Conservation (phyloP, 2,329 filamentous ascomycete species). For the Seiridium unicorne region DNA sequence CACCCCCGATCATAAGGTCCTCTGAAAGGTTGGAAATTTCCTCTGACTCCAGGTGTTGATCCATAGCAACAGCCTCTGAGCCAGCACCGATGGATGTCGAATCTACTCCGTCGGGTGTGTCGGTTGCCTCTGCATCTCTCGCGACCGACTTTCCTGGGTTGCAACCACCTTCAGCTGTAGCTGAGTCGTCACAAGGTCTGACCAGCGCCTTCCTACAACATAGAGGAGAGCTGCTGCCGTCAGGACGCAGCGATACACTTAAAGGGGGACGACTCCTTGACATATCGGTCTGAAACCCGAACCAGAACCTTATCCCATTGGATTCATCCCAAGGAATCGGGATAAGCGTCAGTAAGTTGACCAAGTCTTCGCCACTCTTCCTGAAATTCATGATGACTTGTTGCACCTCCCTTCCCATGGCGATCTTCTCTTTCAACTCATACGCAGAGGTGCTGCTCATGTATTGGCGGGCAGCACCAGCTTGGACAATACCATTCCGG, state of each 20-base stretch:
- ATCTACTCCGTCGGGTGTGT: too few relatives aligned
- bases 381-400: constrained; percentile 90
- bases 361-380: constrained; percentile 86
- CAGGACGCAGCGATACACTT: neutral
- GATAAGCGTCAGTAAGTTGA: constrained; percentile 90
- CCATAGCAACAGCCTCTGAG: too few relatives aligned
- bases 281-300: constrained; percentile 89
- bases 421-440: constrained; percentile 76
- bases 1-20: neutral
- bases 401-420: constrained; percentile 70
- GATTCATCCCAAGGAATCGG: constrained; percentile 73
- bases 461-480: constrained; percentile 74
- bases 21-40: neutral
- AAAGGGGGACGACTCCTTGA: neutral
- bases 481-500: constrained; percentile 75
- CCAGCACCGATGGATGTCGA: neutral
- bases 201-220: neutral
- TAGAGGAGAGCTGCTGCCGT: neutral
- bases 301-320: constrained; percentile 74
- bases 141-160: too few relatives aligned
- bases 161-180: neutral
- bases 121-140: neutral
- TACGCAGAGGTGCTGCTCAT: constrained; percentile 79
- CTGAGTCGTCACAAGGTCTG: neutral
- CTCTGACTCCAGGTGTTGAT: too few relatives aligned